Conservation (phyloP, 2,329 filamentous ascomycete genomes). For the Coleophoma cylindrospora region DNA sequence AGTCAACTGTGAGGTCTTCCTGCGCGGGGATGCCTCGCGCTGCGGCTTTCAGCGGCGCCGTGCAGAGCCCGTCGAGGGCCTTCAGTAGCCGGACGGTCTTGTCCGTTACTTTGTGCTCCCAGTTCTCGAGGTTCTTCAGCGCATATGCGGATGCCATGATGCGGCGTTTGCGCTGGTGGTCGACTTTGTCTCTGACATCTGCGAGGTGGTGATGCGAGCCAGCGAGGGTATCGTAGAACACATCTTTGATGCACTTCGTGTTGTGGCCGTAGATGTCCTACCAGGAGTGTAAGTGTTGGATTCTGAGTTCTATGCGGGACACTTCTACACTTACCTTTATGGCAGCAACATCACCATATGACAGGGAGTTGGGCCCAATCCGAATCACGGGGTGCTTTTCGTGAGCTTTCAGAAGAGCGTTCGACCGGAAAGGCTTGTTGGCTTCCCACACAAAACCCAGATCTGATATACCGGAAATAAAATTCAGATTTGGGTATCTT, state of each 20-base stretch:
- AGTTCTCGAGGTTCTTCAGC: constrained; percentile 46
- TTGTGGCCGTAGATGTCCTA: constrained; percentile 47
- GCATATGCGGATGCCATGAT: constrained; percentile 46
- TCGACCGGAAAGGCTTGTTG: constrained; percentile 36
- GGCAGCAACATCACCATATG: neutral
- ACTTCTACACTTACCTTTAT: constrained; percentile 28
- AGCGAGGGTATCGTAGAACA: constrained; percentile 37
- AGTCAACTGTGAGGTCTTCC: constrained; percentile 42
- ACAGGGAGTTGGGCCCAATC: constrained; percentile 32
- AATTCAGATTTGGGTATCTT: constrained; percentile 37
- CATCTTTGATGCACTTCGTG: constrained; percentile 44
- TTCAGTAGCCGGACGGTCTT: constrained; percentile 39
- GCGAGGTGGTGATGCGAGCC: constrained; percentile 46
- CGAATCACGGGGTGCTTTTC: constrained; percentile 39
- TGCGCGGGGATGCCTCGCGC: constrained; percentile 14
- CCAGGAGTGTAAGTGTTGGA: constrained; percentile 33
- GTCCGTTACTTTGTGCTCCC: constrained; percentile 50
- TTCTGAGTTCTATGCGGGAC: constrained; percentile 32
- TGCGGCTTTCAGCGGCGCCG: constrained; percentile 14
- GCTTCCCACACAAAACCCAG: constrained; percentile 42
- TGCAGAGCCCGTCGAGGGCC: constrained; percentile 37
- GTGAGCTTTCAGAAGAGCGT: constrained; percentile 37
- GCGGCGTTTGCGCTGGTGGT: constrained; percentile 46
- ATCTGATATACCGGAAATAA: constrained; percentile 38
- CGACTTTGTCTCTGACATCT: constrained; percentile 44